Conservation (phyloP, 345 rosid species). For the Nephelium lappaceum region DNA sequence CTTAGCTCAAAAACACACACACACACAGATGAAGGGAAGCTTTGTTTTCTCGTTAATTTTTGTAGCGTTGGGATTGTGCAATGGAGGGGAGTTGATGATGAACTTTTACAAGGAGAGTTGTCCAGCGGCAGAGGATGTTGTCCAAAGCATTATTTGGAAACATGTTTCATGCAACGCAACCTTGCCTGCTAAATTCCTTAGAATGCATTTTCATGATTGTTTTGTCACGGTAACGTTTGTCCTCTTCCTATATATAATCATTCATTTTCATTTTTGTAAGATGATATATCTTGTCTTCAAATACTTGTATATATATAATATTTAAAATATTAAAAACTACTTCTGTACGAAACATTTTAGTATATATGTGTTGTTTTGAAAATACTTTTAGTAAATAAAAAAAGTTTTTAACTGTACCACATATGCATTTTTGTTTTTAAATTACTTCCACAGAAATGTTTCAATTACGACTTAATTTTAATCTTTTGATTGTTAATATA, state of each 20-base stretch:
- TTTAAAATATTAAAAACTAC: too few species aligned
- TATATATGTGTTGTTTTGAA: too few species aligned
- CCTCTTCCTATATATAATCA: not conserved
- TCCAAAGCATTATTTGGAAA: conserved; percentile 28
- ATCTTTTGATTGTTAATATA: too few species aligned
- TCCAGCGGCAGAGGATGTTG: conserved; percentile 40
- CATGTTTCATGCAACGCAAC: conserved; percentile 34
- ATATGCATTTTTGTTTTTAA: too few species aligned
- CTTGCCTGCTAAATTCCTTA: conserved; percentile 43
- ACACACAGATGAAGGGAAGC: not conserved
- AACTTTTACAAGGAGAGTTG: conserved; percentile 38
- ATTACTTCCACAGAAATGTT: too few species aligned
- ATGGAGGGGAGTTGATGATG: conserved; percentile 34
- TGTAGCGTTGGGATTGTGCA: conserved; percentile 17
- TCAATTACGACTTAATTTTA: too few species aligned
- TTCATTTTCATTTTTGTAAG: not conserved
- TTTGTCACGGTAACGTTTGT: conserved; percentile 42
- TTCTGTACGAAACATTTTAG: too few species aligned
- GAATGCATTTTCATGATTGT: conserved; percentile 62
- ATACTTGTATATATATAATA: too few species aligned
- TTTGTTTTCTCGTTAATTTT: not conserved
- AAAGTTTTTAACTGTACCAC: too few species aligned
- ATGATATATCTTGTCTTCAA: not conserved
- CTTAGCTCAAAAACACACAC: not conserved
- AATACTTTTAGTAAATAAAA: too few species aligned